Evolutionary conservation across 306 rosid genomes (phyloP), one percentile per base, ranked within the genome.

Genomic region (Inga leiocalycina): DNA sequence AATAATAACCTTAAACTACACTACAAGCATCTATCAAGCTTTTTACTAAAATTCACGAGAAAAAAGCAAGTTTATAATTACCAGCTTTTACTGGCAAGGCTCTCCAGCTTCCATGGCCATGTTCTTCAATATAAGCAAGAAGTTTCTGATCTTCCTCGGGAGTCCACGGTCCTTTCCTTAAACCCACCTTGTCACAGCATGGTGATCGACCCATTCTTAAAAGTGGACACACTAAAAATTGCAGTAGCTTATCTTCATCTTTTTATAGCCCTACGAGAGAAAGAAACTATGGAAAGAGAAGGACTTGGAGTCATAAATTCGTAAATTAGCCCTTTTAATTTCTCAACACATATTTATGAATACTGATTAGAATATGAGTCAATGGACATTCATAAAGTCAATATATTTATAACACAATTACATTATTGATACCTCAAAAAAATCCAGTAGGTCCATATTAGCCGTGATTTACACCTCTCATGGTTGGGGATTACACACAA

Each of bases 161-260:
- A 39, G 98, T 95, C 98, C 98, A 95, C 17, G 98, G 98, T n/a
- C 98, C 98, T 89, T 93, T 95, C 94, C 93, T 95, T 74, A 95
- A 87, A 16, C 98, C 98, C 48, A 92, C 94, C 72, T 93, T 95
- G 87, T 93, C 98, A 76, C 98, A 95, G 88, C 98, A 95, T 45
- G 98, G 98, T 64, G 98, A 91, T 87, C 98, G 85, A 48, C 98
- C 98, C 98, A 95, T 95, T 85, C 13, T 89, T 68, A 8, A 19
- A 19, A 68, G 48, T 34, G 71, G 39, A 19, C 8, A 75, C 37
- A 71, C 78, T 76, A 52, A 73, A 76, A 67, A 67, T 72, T 79
- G 24, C 6, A 61, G 81, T 64, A n/a, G 76, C 45, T 75, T 71
- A 54, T 78, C 78, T 79, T 68, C 54, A 79, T 81, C 76, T 78